Evolutionary conservation across 495 filamentous ascomycete species (phyloP).

Genomic region (Aspergillus incahuasiensis): DNA sequence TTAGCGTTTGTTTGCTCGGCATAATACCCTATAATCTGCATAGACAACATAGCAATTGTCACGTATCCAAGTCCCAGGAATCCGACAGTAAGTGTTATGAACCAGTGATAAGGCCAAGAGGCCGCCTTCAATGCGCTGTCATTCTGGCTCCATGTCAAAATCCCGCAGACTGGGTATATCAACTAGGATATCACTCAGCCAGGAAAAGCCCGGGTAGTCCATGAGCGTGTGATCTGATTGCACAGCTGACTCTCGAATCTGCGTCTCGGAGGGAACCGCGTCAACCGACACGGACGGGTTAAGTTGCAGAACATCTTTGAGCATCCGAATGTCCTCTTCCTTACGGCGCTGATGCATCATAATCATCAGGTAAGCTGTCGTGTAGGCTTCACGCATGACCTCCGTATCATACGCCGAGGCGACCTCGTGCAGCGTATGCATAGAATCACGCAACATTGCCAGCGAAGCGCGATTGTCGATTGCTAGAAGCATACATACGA

Average conservation of each 20-base stretch:
- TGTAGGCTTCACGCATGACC: constrained; percentile 49
- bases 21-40: background rate
- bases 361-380: constrained; percentile 48
- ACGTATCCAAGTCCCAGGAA: background rate
- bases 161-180: constrained; percentile 44
- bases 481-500: constrained; percentile 48
- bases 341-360: constrained; percentile 40
- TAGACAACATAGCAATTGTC: background rate
- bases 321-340: constrained; percentile 36
- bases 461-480: constrained; percentile 48
- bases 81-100: background rate
- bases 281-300: constrained; percentile 28
- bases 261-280: constrained; percentile 8
- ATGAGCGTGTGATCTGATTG: constrained; percentile 18
- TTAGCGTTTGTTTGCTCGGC: background rate
- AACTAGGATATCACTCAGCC: constrained; percentile 42
- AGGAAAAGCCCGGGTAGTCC: constrained; percentile 33
- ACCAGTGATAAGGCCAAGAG: background rate
- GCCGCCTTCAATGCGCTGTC: background rate
- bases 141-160: constrained; percentile 35
- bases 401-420: constrained; percentile 39
- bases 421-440: constrained; percentile 47
- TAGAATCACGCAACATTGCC: constrained; percentile 41
- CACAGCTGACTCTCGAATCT: constrained; percentile 3
- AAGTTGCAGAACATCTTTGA: constrained; percentile 32